Evolutionary conservation across 176 grass and related monocot genomes (phyloP), one percentile per base, ranked within the genome.

Genomic region (Thalia dealbata): DNA sequence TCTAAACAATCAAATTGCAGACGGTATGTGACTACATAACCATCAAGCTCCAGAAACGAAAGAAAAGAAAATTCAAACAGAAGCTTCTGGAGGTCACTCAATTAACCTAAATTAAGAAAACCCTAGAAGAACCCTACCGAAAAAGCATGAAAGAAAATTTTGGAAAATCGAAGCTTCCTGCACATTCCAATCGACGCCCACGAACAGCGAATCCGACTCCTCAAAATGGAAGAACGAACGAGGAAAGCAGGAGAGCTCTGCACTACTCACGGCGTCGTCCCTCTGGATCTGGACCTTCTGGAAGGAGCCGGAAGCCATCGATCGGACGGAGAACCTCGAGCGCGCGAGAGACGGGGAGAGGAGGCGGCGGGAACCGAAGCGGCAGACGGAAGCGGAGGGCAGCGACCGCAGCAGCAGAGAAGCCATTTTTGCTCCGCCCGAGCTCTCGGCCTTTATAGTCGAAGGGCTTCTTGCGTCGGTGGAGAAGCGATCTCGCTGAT

Each of bases 261-360:
- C 7, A 61, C 14, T 15, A 38, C 83, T 66, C n/a, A 91, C 92
- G 16, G 85, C 84, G 67, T 84, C 87, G 55, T 88, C 91, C 61
- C 91, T 85, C 74, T 96, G 85, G 81, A 96, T 91, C 73, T 89
- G 88, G 79, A 96, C 69, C 81, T 85, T 92, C 44, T 88, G 87
- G 69, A 92, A 88, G 29, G 79, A 38, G n/a, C 70, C 72, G 38
- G 80, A 19, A 9, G 82, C 87, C 79, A 83, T 64, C 30, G 85
- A 74, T 59, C 79, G 69, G 72, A 54, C 29, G 32, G 64, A 58
- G 32, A 73, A 67, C 16, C 76, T 75, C 23, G 29, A 59, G 63
- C 56, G 24, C 48, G 61, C 25, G 75, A 62, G 67, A 21, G 51
- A 67, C 4, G 32, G 38, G 54, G n/a, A n/a, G n/a, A 35, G 84